Percentiles rank a stretch among this genome's conserved stretches.
Evolutionary conservation across 305 asterid genomes (phyloP).

Genomic region (Euphrasia arctica): DNA sequence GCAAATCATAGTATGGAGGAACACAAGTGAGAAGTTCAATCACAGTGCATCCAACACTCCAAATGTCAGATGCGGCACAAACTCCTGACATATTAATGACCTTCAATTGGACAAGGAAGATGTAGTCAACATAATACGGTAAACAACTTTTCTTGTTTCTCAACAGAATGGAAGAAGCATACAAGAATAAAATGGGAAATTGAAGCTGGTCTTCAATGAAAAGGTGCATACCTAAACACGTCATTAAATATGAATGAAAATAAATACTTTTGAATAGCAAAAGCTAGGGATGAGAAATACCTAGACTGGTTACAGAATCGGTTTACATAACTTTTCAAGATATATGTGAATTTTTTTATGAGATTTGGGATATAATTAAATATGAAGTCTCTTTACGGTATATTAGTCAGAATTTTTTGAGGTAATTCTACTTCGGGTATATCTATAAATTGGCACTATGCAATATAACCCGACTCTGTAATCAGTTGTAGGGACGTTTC

Average conservation of each 20-base stretch:
- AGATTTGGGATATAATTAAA: too few relatives aligned
- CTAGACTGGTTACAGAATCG: too few relatives aligned
- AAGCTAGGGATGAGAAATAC: too few relatives aligned
- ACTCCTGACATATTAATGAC: slow-evolving; percentile 99
- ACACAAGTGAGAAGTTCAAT: slow-evolving; percentile 97
- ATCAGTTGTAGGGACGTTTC: too few relatives aligned
- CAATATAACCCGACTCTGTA: too few relatives aligned
- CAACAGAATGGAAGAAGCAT: slow-evolving; percentile 19
- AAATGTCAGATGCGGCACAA: slow-evolving; percentile 99
- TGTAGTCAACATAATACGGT: slow-evolving; percentile 12
- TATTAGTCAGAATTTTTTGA: too few relatives aligned
- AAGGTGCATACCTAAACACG: slow-evolving; percentile 1
- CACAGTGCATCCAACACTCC: slow-evolving; percentile 99
- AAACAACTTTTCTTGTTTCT: background rate
- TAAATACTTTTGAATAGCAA: background rate
- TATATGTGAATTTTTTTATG: too few relatives aligned
- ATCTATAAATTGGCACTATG: too few relatives aligned
- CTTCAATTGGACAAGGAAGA: slow-evolving; percentile 38
- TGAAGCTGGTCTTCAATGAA: background rate
- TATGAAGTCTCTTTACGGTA: too few relatives aligned
- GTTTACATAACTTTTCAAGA: too few relatives aligned
- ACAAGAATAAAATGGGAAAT: background rate
- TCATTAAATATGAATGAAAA: slow-evolving; percentile 2
- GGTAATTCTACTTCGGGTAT: too few relatives aligned
- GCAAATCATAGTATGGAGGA: slow-evolving; percentile 97